Conservation (phyloP, 768 basidiomycete species). For the Lepiota subincarnata region DNA sequence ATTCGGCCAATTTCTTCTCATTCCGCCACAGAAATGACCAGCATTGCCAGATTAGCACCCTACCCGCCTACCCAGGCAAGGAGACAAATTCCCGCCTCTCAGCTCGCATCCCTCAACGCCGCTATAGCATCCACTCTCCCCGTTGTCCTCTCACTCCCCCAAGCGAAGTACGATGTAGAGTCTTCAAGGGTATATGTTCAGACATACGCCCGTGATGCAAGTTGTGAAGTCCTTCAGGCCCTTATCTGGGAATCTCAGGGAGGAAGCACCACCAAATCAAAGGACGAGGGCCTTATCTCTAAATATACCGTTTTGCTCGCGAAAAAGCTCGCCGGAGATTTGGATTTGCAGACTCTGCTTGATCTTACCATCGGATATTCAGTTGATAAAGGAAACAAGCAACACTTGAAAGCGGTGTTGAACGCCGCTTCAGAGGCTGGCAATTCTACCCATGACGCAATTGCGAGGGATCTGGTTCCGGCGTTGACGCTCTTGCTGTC, state of each 20-base stretch:
- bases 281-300: conserved; percentile 42
- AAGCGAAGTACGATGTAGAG: conserved; percentile 40
- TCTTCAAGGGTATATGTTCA: conserved; percentile 47
- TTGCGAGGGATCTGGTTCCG: conserved; percentile 48
- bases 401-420: conserved; percentile 37
- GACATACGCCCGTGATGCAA: conserved; percentile 55
- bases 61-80: conserved; percentile 8
- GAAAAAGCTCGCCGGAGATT: conserved; percentile 44
- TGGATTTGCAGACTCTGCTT: conserved; percentile 54
- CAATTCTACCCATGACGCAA: conserved; percentile 26
- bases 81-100: conserved; percentile 30
- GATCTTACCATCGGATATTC: conserved; percentile 62
- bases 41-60: conserved; percentile 1
- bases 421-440: conserved; percentile 31
- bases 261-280: conserved; percentile 22
- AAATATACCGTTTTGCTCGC: conserved; percentile 52
- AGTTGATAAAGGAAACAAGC: conserved; percentile 35
- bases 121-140: conserved; percentile 45
- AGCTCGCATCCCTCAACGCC: conserved; percentile 43
- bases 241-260: conserved; percentile 50
- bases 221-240: conserved; percentile 45
- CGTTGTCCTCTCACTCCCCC: conserved; percentile 44
- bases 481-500: conserved; percentile 51
- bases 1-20: too few species aligned
- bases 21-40: too few species aligned